Conservation (phyloP, 352 stramenopile species). For the Pythium monospermum region DNA sequence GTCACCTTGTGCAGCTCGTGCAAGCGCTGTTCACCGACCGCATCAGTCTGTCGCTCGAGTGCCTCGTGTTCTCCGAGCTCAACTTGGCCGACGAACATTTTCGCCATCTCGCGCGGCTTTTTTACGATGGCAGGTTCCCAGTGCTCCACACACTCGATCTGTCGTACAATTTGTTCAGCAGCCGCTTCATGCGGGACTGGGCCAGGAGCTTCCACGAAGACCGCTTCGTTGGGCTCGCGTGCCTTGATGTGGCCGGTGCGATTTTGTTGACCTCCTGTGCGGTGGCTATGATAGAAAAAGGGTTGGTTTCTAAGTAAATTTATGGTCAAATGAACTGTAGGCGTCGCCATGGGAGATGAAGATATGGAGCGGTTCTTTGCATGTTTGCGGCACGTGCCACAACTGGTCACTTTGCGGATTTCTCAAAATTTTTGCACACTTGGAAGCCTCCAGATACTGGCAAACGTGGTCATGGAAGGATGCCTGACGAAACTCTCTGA, state of each 20-base stretch:
- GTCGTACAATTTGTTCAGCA: constrained; percentile 42
- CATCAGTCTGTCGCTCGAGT: constrained; percentile 30
- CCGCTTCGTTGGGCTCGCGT: constrained; percentile 27
- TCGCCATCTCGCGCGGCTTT: constrained; percentile 34
- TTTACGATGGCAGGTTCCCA: constrained; percentile 45
- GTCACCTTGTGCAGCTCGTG: constrained; percentile 39
- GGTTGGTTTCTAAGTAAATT: too few species aligned
- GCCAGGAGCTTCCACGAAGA: constrained; percentile 38
- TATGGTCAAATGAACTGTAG: constrained; percentile 18
- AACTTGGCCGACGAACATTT: constrained; percentile 40
- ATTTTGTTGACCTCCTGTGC: too few species aligned
- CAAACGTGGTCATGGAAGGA: constrained; percentile 18
- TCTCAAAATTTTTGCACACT: constrained; percentile 44
- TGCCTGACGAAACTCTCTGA: constrained; percentile 17
- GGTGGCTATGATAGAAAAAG: too few species aligned
- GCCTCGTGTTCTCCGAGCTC: constrained; percentile 33
- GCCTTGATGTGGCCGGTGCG: constrained; percentile 45
- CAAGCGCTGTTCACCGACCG: constrained; percentile 50
- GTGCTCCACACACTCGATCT: constrained; percentile 28
- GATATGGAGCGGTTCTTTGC: constrained; percentile 51
- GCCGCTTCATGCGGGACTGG: constrained; percentile 62
- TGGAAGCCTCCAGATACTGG: constrained; percentile 27
- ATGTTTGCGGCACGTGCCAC: constrained; percentile 29
- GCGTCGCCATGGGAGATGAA: constrained; percentile 42
- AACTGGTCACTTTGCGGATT: constrained; percentile 27